Evolutionary conservation across 352 stramenopile species (phyloP), one percentile per base, ranked within the genome.

Genomic region (Pythium angustatum): DNA sequence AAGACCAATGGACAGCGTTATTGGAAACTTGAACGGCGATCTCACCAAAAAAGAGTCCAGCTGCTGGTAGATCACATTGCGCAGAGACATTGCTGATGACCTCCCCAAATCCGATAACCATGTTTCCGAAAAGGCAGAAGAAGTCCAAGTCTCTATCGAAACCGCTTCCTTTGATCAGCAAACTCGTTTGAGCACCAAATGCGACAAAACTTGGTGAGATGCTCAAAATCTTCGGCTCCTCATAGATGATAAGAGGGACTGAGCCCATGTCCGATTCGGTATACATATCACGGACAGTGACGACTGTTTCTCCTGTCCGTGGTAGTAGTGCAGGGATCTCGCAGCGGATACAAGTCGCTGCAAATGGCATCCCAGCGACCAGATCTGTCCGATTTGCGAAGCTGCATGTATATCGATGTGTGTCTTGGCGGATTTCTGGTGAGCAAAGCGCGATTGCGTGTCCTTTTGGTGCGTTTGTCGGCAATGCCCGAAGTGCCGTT

Each of bases 1-100:
- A 43, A 10, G 62, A 69, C 62, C 53, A 64, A 15, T 69, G 47
- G 22, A 69, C 27, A 5, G 22, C n/a, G 31, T 69, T 58, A 31
- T 64, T 63, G 2, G 62, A 60, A 17, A 69, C 62, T n/a, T 38
- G 62, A 11, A 69, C 55, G 12, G 21, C 47, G 9, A 69, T 15
- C 19, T 59, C 10, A 10, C 36, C 41, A 31, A 12, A 19, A 36
- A 47, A 60, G 4, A 28, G 24, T 36, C 24, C 50, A 62, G 7
- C 24, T 45, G 11, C 49, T 50, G 9, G 27, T 12, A 12, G 40
- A 40, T 5, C n/a, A n/a, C n/a, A n/a, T n/a, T n/a, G n/a, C n/a
- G n/a, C n/a, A n/a, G 49, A 27, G 9, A 22, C 30, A 26, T 55
- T 14, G 34, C 12, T 15, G 34, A 10, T 41, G 34, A 10, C 34